Conservation (phyloP, 257 asterid species). For the Avicennia marina region DNA sequence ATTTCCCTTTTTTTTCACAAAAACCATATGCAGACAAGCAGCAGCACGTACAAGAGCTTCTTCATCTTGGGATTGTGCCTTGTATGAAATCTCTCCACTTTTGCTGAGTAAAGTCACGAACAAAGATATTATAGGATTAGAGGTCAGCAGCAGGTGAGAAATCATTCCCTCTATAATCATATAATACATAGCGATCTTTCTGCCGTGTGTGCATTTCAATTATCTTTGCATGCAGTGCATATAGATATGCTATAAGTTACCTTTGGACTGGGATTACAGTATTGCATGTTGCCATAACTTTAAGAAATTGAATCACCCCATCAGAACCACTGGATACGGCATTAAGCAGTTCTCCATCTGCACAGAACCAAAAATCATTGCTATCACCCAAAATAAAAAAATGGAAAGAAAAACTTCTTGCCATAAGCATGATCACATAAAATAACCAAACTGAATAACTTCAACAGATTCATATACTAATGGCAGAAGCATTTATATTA, state of each 20-base stretch:
- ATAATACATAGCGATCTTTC: not conserved
- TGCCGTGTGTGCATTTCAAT: too few species aligned
- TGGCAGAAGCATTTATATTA: not conserved
- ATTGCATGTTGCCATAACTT: slow-evolving; percentile 92
- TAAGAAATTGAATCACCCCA: slow-evolving; percentile 69
- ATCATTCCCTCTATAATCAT: not conserved
- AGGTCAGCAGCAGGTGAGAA: slow-evolving; percentile 17
- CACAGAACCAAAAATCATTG: slow-evolving; percentile 5
- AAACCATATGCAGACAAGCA: slow-evolving; percentile 75
- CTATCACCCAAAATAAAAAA: too few species aligned
- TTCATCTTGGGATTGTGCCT: slow-evolving; percentile 98
- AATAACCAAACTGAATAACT: not conserved
- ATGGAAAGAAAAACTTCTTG: not conserved
- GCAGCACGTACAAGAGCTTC: slow-evolving; percentile 99
- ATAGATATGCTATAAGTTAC: slow-evolving; percentile 33
- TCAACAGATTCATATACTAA: not conserved
- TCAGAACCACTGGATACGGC: slow-evolving; percentile 67
- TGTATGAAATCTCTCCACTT: slow-evolving; percentile 65
- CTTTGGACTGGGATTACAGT: slow-evolving; percentile 89
- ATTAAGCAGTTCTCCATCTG: slow-evolving; percentile 69
- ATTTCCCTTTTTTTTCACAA: slow-evolving; percentile 60
- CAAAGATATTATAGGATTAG: slow-evolving; percentile 12
- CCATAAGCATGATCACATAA: too few species aligned
- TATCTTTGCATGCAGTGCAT: slow-evolving; percentile 21
- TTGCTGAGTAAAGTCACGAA: slow-evolving; percentile 54